A percentile compares a stretch with the other conserved stretches of the same genome.
These are phyloP conservation scores for Ascochyta viciae-villosae DNA, from an alignment of 2,329 filamentous ascomycete genomes.

Conservation along the genomic window DNA sequence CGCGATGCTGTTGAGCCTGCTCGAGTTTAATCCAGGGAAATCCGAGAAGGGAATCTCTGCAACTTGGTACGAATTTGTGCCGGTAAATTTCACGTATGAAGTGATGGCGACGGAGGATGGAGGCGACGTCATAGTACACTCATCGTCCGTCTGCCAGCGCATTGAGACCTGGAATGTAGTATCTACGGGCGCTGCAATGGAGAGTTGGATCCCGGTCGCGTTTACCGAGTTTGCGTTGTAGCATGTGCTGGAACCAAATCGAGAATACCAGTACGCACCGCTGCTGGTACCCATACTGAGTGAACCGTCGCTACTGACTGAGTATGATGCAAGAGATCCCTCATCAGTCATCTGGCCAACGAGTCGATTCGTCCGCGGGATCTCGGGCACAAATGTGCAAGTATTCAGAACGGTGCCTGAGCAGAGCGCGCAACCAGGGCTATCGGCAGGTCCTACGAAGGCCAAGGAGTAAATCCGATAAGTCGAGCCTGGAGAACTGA, in stretches of 20 bases:
- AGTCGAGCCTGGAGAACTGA: no score
- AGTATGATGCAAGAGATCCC: no score
- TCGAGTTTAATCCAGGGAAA: constrained; percentile 14
- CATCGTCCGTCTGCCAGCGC: constrained; percentile 11
- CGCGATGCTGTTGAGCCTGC: constrained; percentile 11
- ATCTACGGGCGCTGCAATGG: constrained; percentile 8
- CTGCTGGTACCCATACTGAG: constrained; percentile 3
- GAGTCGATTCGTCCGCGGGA: no score
- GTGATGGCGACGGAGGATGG: constrained; percentile 13
- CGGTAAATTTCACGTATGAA: constrained; percentile 11
- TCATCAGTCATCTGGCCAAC: no score
- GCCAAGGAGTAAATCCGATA: no score
- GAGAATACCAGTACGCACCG: constrained; percentile 15
- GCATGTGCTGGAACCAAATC: constrained; percentile 10
- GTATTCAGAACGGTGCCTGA: no score
- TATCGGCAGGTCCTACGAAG: no score
- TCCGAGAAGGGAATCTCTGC: constrained; percentile 13
- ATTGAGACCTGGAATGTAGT: constrained; percentile 7
- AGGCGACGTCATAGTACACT: constrained; percentile 3
- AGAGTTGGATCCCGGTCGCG: constrained; percentile 13
- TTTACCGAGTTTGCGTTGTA: constrained; percentile 14
- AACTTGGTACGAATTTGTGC: constrained; percentile 6
- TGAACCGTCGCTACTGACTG: neutral
- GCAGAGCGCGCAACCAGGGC: no score
- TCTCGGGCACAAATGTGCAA: no score